These are phyloP conservation scores for Cynanchum wilfordii DNA, from an alignment of 257 asterid genomes.

Conservation along the genomic window DNA sequence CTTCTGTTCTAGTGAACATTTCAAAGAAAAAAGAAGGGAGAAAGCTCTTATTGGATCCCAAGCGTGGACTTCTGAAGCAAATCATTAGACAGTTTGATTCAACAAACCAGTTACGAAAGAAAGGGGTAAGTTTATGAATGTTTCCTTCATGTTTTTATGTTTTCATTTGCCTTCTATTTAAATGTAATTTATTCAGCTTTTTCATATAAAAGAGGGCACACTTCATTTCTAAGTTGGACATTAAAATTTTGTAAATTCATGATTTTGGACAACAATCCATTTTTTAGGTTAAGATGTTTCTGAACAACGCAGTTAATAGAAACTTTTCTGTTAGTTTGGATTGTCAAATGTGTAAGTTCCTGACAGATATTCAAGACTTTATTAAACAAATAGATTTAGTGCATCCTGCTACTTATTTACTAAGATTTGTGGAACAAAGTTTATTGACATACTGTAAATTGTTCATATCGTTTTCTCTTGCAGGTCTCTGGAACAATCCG, in stretches of 20 bases:
- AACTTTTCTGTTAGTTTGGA: neutral
- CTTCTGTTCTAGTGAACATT: constrained; percentile 83
- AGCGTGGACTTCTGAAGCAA: constrained; percentile 83
- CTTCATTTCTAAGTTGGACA: neutral
- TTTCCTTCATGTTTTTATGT: neutral
- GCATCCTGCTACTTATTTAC: neutral
- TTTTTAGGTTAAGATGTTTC: neutral
- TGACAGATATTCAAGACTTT: too few relatives aligned
- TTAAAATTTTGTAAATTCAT: neutral
- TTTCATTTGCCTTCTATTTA: neutral
- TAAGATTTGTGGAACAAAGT: neutral
- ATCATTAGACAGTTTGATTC: constrained; percentile 82
- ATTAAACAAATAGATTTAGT: neutral
- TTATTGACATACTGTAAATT: neutral
- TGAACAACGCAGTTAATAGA: neutral
- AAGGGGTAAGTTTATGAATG: constrained; percentile 55
- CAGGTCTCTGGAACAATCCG: constrained; percentile 93
- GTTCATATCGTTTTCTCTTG: constrained; percentile 3
- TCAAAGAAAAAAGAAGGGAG: constrained; percentile 85
- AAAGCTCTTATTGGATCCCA: constrained; percentile 80
- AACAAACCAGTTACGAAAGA: constrained; percentile 64
- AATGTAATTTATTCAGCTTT: neutral
- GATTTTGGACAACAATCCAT: neutral
- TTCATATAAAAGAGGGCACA: neutral
- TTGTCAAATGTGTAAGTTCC: neutral